phyloP scores from a whole-genome alignment of 306 rosid genomes.

The Gastrolobium villosum region DNA sequence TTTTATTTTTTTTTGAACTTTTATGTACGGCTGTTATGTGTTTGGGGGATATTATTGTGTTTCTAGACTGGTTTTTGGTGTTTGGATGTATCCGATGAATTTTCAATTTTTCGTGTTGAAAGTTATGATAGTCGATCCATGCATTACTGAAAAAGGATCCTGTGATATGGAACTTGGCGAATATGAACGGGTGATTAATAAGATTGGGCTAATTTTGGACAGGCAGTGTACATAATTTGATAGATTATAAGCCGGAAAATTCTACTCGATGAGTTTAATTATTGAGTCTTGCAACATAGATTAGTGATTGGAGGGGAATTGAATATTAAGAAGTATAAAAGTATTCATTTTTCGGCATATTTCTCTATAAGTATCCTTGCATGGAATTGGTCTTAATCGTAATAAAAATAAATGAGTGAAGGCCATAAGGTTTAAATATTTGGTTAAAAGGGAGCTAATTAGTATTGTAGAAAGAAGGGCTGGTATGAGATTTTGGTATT shows the following conservation, averaged over 20 bases:
- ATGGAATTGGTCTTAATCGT: constrained; percentile 1
- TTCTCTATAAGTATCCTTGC: not conserved
- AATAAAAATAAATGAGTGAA: constrained; percentile 32
- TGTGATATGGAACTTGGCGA: constrained; percentile 38
- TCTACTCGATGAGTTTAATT: constrained; percentile 8
- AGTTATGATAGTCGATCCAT: constrained; percentile 41
- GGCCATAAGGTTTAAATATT: constrained; percentile 5
- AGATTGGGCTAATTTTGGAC: constrained; percentile 38
- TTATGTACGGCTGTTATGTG: not conserved
- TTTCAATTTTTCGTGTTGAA: constrained; percentile 21
- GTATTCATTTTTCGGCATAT: constrained; percentile 1
- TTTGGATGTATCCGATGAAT: constrained; percentile 11
- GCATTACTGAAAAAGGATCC: constrained; percentile 33
- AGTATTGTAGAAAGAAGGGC: constrained; percentile 35
- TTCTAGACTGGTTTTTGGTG: constrained; percentile 21
- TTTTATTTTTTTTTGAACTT: not conserved
- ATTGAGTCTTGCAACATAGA: not conserved
- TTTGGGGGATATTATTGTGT: constrained; percentile 3
- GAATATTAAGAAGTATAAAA: not conserved
- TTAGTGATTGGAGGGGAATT: constrained; percentile 33
- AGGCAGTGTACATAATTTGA: constrained; percentile 23
- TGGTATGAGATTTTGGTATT: not conserved
- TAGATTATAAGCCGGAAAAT: constrained; percentile 12
- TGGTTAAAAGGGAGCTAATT: constrained; percentile 26
- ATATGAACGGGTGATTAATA: constrained; percentile 31